Percentiles rank a stretch among this genome's conserved stretches.
Conservation (phyloP, 768 basidiomycete genomes). For the Serendipita vermifera region DNA sequence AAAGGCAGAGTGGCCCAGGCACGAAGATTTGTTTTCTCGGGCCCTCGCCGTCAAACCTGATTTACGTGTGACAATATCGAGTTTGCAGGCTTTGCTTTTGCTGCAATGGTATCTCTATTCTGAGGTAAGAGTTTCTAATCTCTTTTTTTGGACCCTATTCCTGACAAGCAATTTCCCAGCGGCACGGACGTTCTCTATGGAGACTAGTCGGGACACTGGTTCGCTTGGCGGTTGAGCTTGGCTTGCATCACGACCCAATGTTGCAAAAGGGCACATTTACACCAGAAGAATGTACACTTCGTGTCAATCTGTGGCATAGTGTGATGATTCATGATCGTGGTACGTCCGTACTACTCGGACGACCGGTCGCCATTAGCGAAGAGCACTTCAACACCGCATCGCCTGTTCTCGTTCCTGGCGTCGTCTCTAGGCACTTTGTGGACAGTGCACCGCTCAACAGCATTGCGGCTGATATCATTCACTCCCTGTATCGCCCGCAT, state of each 20-base stretch:
- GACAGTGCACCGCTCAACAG: constrained; percentile 63
- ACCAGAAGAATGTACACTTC: constrained; percentile 62
- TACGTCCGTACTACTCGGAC: constrained; percentile 74
- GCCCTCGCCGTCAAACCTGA: constrained; percentile 70
- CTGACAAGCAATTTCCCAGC: constrained; percentile 30
- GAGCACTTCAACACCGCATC: constrained; percentile 73
- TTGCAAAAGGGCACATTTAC: constrained; percentile 51
- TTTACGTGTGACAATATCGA: constrained; percentile 66
- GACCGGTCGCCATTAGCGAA: constrained; percentile 69
- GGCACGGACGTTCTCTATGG: constrained; percentile 83
- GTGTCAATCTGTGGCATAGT: constrained; percentile 74
- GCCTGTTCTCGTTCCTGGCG: constrained; percentile 34
- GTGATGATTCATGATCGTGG: constrained; percentile 80
- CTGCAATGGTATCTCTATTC: constrained; percentile 85
- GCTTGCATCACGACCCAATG: constrained; percentile 75
- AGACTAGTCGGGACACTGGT: constrained; percentile 77
- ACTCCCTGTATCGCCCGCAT: constrained; percentile 70
- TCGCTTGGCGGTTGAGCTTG: constrained; percentile 68
- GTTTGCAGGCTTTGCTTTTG: constrained; percentile 70
- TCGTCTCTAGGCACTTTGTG: constrained; percentile 70
- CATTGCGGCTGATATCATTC: constrained; percentile 82
- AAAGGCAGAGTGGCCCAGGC: constrained; percentile 50
- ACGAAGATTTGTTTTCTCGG: constrained; percentile 74
- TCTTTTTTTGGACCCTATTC: neutral
- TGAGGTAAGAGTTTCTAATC: constrained; percentile 38